Evolutionary conservation across 2,329 filamentous ascomycete genomes (phyloP).

Genomic region (Claviceps africana): DNA sequence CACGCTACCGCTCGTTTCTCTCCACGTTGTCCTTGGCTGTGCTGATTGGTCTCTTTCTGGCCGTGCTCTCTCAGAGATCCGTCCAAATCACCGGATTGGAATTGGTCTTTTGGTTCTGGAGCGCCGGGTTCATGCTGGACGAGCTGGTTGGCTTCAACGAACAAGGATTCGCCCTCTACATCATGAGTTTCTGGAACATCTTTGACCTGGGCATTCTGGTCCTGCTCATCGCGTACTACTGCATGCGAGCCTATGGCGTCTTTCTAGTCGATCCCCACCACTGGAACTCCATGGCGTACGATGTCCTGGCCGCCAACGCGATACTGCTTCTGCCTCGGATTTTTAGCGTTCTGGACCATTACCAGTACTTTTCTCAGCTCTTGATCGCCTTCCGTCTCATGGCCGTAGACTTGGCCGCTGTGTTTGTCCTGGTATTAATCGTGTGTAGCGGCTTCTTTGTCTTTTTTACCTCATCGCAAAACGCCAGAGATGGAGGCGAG

Average conservation of each 20-base stretch:
- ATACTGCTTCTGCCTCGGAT: constrained; percentile 80
- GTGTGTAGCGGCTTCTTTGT: constrained; percentile 91
- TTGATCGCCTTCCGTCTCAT: constrained; percentile 90
- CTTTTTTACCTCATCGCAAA: constrained; percentile 73
- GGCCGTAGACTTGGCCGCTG: constrained; percentile 75
- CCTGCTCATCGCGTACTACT: constrained; percentile 77
- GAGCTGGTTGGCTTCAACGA: constrained; percentile 94
- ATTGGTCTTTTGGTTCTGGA: constrained; percentile 94
- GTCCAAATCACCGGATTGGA: constrained; percentile 72
- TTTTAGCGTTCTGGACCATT: constrained; percentile 87
- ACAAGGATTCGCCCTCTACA: constrained; percentile 88
- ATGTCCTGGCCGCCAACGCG: constrained; percentile 83
- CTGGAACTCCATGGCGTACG: constrained; percentile 76
- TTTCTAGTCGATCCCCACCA: constrained; percentile 62
- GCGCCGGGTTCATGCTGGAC: constrained; percentile 90
- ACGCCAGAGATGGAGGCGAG: constrained; percentile 52
- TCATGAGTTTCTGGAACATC: constrained; percentile 96
- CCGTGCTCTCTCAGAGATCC: constrained; percentile 64
- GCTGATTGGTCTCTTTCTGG: constrained; percentile 71
- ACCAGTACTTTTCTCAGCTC: constrained; percentile 89
- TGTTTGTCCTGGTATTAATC: constrained; percentile 73
- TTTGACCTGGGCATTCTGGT: constrained; percentile 85
- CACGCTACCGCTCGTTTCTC: constrained; percentile 79
- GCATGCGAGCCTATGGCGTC: constrained; percentile 75
- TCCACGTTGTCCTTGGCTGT: constrained; percentile 79